phyloP scores from a whole-genome alignment of 768 basidiomycete genomes.

The Lyophyllum decastes region DNA sequence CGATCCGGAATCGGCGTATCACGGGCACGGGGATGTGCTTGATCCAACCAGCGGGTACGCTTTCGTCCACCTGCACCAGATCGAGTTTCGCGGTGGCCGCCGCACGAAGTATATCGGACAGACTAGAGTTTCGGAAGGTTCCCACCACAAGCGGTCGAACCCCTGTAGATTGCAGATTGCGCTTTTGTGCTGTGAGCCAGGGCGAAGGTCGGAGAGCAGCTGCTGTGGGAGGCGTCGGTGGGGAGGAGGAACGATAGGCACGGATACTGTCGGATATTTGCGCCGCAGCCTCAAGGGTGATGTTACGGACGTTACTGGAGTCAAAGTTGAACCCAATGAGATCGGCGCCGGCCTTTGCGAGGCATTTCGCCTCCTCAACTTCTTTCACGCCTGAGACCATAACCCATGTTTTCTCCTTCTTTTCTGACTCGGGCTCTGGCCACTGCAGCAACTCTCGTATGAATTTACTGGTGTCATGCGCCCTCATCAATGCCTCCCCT shows the following conservation, averaged over 20 bases:
- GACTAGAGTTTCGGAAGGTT: conserved; percentile 16
- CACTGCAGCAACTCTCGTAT: conserved; percentile 68
- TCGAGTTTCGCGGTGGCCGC: conserved; percentile 14
- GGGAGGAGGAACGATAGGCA: not conserved
- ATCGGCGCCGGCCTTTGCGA: conserved; percentile 12
- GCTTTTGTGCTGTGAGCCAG: conserved; percentile 16
- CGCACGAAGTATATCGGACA: conserved; percentile 17
- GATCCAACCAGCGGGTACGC: conserved; percentile 18
- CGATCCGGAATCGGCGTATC: conserved; percentile 15
- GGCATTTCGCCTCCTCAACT: conserved; percentile 10
- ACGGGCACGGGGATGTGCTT: conserved; percentile 23
- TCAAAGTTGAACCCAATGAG: conserved; percentile 17
- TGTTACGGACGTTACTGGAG: not conserved
- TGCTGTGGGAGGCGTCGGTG: not conserved
- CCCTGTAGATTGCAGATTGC: not conserved
- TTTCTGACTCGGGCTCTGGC: conserved; percentile 20
- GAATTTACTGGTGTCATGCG: conserved; percentile 68
- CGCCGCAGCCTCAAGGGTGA: conserved; percentile 2
- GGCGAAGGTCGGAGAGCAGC: not conserved
- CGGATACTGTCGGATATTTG: conserved; percentile 10
- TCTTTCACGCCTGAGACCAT: conserved; percentile 17
- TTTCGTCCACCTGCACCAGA: conserved; percentile 12
- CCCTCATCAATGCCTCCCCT: conserved; percentile 86
- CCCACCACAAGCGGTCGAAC: conserved; percentile 14
- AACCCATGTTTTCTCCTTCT: conserved; percentile 9